Evolutionary conservation across 139 green algal species (phyloP), one percentile per base, ranked within the genome.

Genomic region (Chlorella ohadii): DNA sequence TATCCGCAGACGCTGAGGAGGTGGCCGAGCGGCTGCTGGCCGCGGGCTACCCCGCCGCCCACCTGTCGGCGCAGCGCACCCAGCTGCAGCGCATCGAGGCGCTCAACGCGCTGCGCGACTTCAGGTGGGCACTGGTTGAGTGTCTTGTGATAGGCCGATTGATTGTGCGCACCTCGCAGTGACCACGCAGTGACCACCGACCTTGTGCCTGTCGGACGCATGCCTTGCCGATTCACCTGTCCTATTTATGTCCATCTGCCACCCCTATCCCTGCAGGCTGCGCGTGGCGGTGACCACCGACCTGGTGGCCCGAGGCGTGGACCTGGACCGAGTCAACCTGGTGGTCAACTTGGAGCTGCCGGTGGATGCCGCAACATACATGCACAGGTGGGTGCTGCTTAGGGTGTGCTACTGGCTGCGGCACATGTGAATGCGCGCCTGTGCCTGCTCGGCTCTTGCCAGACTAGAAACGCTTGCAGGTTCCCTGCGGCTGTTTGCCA

Each of bases 321-420:
- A 98, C 83, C 84, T 98, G n/a, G 92, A 92, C 5, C 84, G 91
- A 20, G 92, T 97, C 71, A 96, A 96, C 85, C 84, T 96, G 20
- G 93, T 98, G 27, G 87, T 94, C 22, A 96, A 95, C 83, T 67
- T 97, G 63, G 93, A 97, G 77, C 72, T 96, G 51, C 95, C 95
- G 0, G 9, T 15, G 2, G 90, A 92, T n/a, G 72, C 78, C 1
- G 84, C 87, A 33, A 95, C 92, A 1, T 88, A 92, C 65, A 80
- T 88, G 82, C 92, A 95, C 84, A 83, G 76, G 76, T 82, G 59
- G 28, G 72, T 28, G 33, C 17, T 59, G 51, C 12, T 13, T 23
- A 2, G 51, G 51, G 44, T 51, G 44, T 51, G 44, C 44, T 16
- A 9, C 44, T 51, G 44, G 44, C 9, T 51, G 44, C 44, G 44